These are phyloP conservation scores for Alternaria arbusti DNA, from an alignment of 2,329 filamentous ascomycete genomes.

Conservation along the genomic window DNA sequence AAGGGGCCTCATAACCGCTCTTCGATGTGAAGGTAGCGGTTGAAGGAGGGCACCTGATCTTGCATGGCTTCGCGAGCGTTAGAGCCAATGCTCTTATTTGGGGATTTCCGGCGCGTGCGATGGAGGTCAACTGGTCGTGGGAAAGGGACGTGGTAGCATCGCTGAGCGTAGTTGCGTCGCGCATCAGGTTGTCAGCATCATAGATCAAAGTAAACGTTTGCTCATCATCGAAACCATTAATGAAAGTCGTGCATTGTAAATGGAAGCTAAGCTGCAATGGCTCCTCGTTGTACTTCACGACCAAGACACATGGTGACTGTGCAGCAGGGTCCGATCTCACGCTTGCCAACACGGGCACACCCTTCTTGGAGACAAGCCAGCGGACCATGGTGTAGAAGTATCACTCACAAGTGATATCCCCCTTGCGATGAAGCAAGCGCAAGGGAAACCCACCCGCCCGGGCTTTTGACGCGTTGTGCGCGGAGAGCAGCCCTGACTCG, in stretches of 20 bases:
- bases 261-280: conserved; percentile 17
- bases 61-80: conserved; percentile 8
- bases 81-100: conserved; percentile 16
- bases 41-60: conserved; percentile 12
- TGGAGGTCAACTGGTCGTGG: conserved; percentile 6
- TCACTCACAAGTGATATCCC: conserved; percentile 14
- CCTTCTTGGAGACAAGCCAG: conserved; percentile 11
- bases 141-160: background rate
- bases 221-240: conserved; percentile 10
- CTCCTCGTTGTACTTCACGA: conserved; percentile 14
- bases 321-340: conserved; percentile 7
- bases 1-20: conserved; percentile 5
- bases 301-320: conserved; percentile 12
- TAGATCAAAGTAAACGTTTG: conserved; percentile 25
- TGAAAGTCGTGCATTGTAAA: conserved; percentile 11
- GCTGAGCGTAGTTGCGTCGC: conserved; percentile 9
- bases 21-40: conserved; percentile 3
- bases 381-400: conserved; percentile 4
- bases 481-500: conserved; percentile 23
- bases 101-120: conserved; percentile 17
- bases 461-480: conserved; percentile 15
- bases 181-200: conserved; percentile 22
- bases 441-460: conserved; percentile 21
- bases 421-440: background rate
- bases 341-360: conserved; percentile 18